Evolutionary conservation across 2,329 filamentous ascomycete genomes (phyloP), one percentile per base, ranked within the genome.

Genomic region (Aspergillus niger): DNA sequence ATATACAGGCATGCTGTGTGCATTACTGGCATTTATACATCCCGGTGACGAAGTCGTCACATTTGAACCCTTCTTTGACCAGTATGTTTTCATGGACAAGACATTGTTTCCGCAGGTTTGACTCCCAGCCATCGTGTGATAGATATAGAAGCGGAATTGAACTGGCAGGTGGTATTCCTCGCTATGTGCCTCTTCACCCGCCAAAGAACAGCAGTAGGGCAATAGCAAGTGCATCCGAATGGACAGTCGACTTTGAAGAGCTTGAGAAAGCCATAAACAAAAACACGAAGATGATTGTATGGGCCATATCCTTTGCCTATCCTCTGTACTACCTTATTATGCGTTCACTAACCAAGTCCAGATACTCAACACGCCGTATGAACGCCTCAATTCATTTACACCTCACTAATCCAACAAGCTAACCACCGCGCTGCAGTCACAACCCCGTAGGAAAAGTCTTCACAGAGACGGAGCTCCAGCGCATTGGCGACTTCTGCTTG

Each of bases 21-120:
- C 93, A 0, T 98, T 99, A 73, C 98, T 99, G 94, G 95, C 86
- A 3, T 99, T 99, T 70, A 88, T 99, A 60, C 95, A 98, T 77
- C 85, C 86, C 0, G 95, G 91, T 11, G 95, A 99, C 73, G 95
- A 99, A 77, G 95, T 97, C 66, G 97, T 99, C 67, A 86, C 99
- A 58, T 97, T 99, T 75, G 95, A 99, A 80, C 95, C 95, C 10
- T 99, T 97, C 80, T 99, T 98, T 74, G 95, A 99, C 78, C 95
- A 99, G 88, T 91, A 75, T 73, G 82, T 71, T 44, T 36, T 1
- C 32, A 0, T 11, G 2, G 4, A 1, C 30, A 36, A 32, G 11
- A 4, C 2, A 13, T 15, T 36, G 11, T 0, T 1, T 13, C 32
- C 11, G 13, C 5, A 6, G 0, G 5, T 5, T 4, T 36, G 13